Evolutionary conservation across 192 early-diverging fungal genomes (phyloP), one percentile per base, ranked within the genome.

Genomic region (Entomortierella beljakovae): DNA sequence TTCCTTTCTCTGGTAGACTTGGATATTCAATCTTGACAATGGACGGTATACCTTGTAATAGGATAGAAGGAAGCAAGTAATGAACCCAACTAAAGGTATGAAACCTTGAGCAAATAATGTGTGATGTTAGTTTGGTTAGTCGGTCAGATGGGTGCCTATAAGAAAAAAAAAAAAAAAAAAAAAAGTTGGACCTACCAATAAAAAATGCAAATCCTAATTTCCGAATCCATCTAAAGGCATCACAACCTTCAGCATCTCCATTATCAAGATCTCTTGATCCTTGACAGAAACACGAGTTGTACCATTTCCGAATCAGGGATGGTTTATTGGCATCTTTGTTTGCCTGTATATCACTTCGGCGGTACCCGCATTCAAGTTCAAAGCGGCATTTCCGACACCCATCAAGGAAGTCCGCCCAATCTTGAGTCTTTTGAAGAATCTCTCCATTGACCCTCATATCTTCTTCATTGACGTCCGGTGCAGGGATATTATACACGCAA

Each of bases 1-100:
- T 4, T 38, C 25, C 1, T 28, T 20, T 16, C 38, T 54, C n/a
- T 64, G 28, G 15, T 22, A 11, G 13, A 34, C 46, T 20, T 26
- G 55, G 11, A 73, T 49, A 0, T 38, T 46, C 7, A 64, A 43
- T 28, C 2, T 11, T 18, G 50, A 52, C 5, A 76, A 53, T 11
- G 74, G 74, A 1, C 51, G 65, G 28, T 43, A 57, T 0, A 77
- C 66, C 43, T 53, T 57, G 20, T 52, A 23, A n/a, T 64, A 69
- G 2, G 74, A 63, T 10, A 77, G 20, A 0, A 43, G 3, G 16
- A 38, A 23, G n/a, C 66, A 64, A 2, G 59, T 34, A 4, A 77
- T 7, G n/a, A n/a, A 16, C 2, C 66, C 66, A 10, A 55, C 6
- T 28, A 28, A 60, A 5, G 74, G 74, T n/a, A 77, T 49, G 26